Evolutionary conservation across 352 stramenopile species (phyloP).

Genomic region (Pythium aquatile): DNA sequence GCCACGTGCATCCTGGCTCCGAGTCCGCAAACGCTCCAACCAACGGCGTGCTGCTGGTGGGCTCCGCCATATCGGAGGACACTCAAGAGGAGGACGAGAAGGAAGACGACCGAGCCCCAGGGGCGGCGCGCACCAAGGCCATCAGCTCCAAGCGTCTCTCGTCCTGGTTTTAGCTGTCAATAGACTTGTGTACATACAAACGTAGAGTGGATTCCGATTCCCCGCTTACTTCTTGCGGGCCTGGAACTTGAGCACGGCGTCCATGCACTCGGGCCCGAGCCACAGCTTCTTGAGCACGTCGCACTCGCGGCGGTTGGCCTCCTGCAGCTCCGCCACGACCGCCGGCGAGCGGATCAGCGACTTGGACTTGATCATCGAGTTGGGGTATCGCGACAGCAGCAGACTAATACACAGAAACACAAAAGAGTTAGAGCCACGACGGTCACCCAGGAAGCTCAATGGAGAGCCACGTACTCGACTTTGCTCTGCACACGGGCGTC

Average conservation of each 20-base stretch:
- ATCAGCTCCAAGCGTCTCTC: slow-evolving; percentile 21
- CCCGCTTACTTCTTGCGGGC: slow-evolving; percentile 44
- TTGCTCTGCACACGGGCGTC: slow-evolving; percentile 51
- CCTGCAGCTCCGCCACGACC: slow-evolving; percentile 52
- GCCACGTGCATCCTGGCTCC: slow-evolving; percentile 23
- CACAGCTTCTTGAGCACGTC: slow-evolving; percentile 74
- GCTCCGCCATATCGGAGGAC: neutral
- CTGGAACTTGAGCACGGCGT: slow-evolving; percentile 78
- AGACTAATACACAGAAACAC: slow-evolving; percentile 27
- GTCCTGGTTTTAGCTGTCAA: slow-evolving; percentile 29
- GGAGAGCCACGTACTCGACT: slow-evolving; percentile 44
- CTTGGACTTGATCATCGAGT: slow-evolving; percentile 64
- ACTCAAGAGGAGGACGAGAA: slow-evolving; percentile 4
- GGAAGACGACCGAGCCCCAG: neutral
- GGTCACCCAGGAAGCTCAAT: too few relatives aligned
- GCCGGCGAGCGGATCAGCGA: slow-evolving; percentile 49
- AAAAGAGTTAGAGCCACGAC: neutral
- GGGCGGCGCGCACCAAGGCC: neutral
- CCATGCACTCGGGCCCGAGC: slow-evolving; percentile 69
- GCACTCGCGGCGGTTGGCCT: slow-evolving; percentile 53
- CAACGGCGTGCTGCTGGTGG: neutral
- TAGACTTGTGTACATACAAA: neutral
- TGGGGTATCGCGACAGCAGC: slow-evolving; percentile 62
- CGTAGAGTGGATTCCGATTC: neutral
- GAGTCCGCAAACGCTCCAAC: neutral